Conservation (phyloP, 306 rosid species). For the Castanea sativa region DNA sequence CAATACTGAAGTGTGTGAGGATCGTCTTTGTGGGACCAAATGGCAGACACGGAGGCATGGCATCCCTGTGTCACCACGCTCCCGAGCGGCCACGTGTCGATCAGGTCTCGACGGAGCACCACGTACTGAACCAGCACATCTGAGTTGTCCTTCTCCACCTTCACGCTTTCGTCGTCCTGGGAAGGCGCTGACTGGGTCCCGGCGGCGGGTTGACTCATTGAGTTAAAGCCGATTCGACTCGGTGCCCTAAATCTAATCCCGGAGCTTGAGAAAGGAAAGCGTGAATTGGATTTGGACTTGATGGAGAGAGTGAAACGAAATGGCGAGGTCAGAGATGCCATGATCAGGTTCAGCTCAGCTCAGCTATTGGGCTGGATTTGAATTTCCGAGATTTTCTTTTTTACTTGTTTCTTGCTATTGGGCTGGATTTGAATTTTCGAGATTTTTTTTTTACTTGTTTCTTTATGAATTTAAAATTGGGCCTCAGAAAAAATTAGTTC, state of each 20-base stretch:
- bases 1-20: constrained; percentile 60
- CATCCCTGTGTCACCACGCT: constrained; percentile 88
- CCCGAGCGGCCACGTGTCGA: constrained; percentile 82
- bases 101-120: constrained; percentile 93
- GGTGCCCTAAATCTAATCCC: constrained; percentile 14
- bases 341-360: constrained; percentile 7
- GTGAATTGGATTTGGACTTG: constrained; percentile 18
- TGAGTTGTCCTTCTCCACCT: constrained; percentile 29
- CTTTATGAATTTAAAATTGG: too few species aligned
- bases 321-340: constrained; percentile 40
- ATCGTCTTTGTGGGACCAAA: constrained; percentile 72
- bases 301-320: constrained; percentile 26
- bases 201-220: constrained; percentile 68
- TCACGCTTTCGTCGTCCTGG: constrained; percentile 18
- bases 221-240: constrained; percentile 35
- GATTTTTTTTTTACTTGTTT: too few species aligned
- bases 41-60: constrained; percentile 82
- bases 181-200: constrained; percentile 6
- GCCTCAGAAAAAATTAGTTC: too few species aligned
- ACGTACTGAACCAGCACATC: constrained; percentile 75
- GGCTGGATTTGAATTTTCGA: not conserved
- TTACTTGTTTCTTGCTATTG: not conserved
- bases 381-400: too few species aligned
- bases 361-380: not conserved
- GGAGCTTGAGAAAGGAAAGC: not conserved